phyloP scores from a whole-genome alignment of 2,329 filamentous ascomycete species.

The Pezicula neosporulosa region DNA sequence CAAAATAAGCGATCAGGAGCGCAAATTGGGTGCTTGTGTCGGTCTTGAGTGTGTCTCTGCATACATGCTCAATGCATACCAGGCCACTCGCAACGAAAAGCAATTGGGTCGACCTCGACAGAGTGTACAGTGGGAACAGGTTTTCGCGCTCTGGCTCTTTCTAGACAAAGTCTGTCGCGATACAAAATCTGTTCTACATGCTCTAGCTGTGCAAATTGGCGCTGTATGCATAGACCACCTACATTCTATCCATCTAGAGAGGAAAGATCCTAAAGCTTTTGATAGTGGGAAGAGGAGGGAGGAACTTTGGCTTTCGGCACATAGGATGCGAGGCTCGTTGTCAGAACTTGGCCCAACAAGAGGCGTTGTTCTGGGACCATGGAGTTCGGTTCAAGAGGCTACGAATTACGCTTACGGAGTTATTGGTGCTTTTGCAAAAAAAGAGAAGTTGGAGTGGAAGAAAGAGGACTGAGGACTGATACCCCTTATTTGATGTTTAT shows the following conservation, averaged over 20 bases:
- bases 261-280: slow-evolving; percentile 27
- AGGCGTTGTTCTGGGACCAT: slow-evolving; percentile 31
- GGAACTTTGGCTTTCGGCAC: not conserved
- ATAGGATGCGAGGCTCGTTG: slow-evolving; percentile 18
- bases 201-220: not conserved
- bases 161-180: not conserved
- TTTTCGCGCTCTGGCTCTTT: slow-evolving; percentile 4
- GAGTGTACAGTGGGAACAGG: slow-evolving; percentile 2
- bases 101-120: not conserved
- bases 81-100: not conserved
- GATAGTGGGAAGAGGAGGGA: slow-evolving; percentile 29
- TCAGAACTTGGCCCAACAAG: slow-evolving; percentile 26
- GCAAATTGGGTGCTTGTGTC: slow-evolving; percentile 19
- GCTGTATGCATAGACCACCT: not conserved
- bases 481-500: too few relatives aligned
- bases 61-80: slow-evolving; percentile 20
- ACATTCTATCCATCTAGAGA: slow-evolving; percentile 1
- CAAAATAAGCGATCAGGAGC: slow-evolving; percentile 14
- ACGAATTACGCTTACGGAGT: slow-evolving; percentile 38
- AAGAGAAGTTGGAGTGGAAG: slow-evolving; percentile 33
- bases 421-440: slow-evolving; percentile 40
- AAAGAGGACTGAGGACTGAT: not conserved
- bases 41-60: slow-evolving; percentile 24
- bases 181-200: not conserved
- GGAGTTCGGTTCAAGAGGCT: slow-evolving; percentile 39